Percentiles rank a stretch among this genome's conserved stretches.
These are phyloP conservation scores for Clarkia xantiana DNA, from an alignment of 345 rosid genomes.

Conservation along the genomic window DNA sequence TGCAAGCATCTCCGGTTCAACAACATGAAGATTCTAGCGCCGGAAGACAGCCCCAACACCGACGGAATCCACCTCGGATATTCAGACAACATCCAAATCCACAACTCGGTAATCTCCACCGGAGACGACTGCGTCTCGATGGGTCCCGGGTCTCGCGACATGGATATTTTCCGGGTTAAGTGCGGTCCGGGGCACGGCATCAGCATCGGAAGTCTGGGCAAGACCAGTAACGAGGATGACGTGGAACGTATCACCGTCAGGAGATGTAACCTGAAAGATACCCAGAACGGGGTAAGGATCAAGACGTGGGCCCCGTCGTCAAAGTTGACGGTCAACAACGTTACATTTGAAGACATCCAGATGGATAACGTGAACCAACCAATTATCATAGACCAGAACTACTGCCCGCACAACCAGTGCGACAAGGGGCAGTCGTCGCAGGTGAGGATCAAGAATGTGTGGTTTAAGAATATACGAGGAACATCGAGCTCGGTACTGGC, in stretches of 20 bases:
- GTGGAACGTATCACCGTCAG: conserved; percentile 13
- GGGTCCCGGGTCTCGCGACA: conserved; percentile 2
- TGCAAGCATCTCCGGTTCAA: too few species aligned
- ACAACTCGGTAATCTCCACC: not conserved
- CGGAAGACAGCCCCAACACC: conserved; percentile 29
- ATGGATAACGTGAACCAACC: conserved; percentile 21
- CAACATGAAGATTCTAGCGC: conserved; percentile 15
- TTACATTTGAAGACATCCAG: conserved; percentile 16
- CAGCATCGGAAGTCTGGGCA: conserved; percentile 42
- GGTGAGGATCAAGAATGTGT: not conserved
- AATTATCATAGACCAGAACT: conserved; percentile 29
- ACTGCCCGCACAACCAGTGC: conserved; percentile 12
- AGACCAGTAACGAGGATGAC: conserved; percentile 14
- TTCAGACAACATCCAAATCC: conserved; percentile 6
- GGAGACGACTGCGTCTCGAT: conserved; percentile 9
- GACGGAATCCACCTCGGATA: conserved; percentile 33
- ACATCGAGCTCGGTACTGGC: conserved; percentile 11
- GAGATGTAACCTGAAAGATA: conserved; percentile 14
- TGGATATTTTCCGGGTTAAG: not conserved
- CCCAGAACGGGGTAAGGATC: conserved; percentile 28
- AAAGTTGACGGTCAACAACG: not conserved
- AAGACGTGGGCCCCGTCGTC: conserved; percentile 22
- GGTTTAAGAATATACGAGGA: conserved; percentile 6
- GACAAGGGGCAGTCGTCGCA: not conserved
- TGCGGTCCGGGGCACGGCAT: conserved; percentile 14